Conservation (phyloP, 805 yeast species). For the Yueomyces sp. region DNA sequence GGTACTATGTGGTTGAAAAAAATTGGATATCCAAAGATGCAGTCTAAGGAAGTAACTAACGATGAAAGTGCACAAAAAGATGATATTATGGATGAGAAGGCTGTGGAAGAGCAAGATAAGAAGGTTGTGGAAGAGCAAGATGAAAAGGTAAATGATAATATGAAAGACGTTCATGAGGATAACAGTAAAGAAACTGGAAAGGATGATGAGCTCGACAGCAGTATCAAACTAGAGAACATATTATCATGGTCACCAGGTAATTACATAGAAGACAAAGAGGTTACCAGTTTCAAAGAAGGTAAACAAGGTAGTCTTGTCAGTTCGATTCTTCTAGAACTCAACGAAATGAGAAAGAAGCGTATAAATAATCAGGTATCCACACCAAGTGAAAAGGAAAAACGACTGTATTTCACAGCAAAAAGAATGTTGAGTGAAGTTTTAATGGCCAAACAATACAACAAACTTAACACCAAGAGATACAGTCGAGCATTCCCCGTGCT, state of each 20-base stretch:
- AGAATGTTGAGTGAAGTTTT: conserved; percentile 35
- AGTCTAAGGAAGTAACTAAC: background rate
- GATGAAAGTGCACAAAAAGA: conserved; percentile 8
- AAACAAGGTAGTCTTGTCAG: conserved; percentile 31
- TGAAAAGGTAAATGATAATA: conserved; percentile 1
- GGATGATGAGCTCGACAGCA: conserved; percentile 1
- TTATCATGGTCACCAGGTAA: conserved; percentile 38
- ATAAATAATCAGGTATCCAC: conserved; percentile 19
- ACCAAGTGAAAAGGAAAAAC: conserved; percentile 31
- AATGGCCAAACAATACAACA: conserved; percentile 12
- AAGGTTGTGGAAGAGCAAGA: background rate
- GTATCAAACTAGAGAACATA: conserved; percentile 28
- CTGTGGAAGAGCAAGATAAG: conserved; percentile 1
- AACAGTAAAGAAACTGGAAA: conserved; percentile 4
- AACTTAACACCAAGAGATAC: conserved; percentile 22
- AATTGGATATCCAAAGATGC: conserved; percentile 27
- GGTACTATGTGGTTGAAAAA: conserved; percentile 42
- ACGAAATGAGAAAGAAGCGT: conserved; percentile 37
- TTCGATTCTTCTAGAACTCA: conserved; percentile 34
- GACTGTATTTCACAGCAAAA: conserved; percentile 30
- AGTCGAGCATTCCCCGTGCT: conserved; percentile 45
- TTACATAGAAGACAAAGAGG: conserved; percentile 37
- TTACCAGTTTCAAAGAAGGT: conserved; percentile 32
- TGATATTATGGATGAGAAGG: conserved; percentile 2
- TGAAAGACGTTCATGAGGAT: background rate